phyloP scores from a whole-genome alignment of 257 asterid genomes.

The Rubia yunnanensis region DNA sequence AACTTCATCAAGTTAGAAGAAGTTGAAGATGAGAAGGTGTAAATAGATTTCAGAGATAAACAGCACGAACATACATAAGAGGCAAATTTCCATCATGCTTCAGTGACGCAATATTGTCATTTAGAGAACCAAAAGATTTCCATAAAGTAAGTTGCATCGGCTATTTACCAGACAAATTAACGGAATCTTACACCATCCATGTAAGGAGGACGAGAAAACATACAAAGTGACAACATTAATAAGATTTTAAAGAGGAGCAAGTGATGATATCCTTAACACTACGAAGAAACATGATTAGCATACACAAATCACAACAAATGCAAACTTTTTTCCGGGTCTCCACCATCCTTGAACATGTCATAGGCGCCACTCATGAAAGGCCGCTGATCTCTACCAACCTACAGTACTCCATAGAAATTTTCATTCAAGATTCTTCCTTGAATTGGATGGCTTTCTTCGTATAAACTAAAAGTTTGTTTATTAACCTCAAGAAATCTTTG shows the following conservation, averaged over 20 bases:
- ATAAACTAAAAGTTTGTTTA: neutral
- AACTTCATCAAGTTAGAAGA: neutral
- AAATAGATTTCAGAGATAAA: neutral
- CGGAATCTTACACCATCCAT: neutral
- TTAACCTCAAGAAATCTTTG: conserved; percentile 64
- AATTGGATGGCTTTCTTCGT: neutral
- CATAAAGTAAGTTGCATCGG: neutral
- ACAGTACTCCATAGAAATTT: neutral
- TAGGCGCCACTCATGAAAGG: conserved; percentile 74
- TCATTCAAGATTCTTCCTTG: neutral
- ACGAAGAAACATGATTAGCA: neutral
- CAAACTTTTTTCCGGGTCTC: conserved; percentile 82
- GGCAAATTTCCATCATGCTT: neutral
- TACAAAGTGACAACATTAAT: neutral
- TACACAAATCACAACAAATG: neutral
- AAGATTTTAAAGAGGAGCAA: neutral
- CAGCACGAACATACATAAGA: neutral
- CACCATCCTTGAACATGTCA: conserved; percentile 69
- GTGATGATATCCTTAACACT: neutral
- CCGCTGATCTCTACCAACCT: conserved; percentile 83
- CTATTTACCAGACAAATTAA: neutral
- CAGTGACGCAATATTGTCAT: neutral
- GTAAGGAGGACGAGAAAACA: neutral
- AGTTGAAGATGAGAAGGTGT: neutral
- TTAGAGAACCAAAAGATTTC: neutral